These are phyloP conservation scores for Tetradesmus lagerheimii DNA, from an alignment of 139 green algal genomes.

Conservation along the genomic window DNA sequence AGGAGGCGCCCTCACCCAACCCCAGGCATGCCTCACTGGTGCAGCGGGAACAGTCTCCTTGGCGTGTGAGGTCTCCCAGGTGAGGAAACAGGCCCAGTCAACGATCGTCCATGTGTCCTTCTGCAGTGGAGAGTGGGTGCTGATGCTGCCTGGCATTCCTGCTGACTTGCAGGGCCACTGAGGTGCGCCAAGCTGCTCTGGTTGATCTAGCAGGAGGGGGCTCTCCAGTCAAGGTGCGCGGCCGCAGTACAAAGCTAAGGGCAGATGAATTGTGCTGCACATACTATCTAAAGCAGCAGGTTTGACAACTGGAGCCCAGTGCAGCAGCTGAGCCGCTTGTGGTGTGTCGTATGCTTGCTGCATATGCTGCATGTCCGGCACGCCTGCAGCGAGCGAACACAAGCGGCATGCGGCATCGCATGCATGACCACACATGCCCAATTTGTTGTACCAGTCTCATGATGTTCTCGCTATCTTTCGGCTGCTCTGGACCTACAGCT, in stretches of 20 bases:
- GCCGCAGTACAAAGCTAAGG: not conserved
- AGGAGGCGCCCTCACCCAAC: not conserved
- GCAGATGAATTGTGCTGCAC: not conserved
- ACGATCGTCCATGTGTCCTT: not conserved
- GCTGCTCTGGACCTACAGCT: not conserved
- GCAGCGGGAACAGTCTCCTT: slow-evolving; percentile 25
- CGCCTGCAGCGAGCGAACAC: not conserved
- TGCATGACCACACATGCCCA: not conserved
- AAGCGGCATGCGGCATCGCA: not conserved
- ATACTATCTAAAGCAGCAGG: not conserved
- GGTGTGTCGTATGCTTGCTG: not conserved
- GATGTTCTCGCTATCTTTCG: not conserved
- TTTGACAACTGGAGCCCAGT: not conserved
- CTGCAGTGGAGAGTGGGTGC: not conserved
- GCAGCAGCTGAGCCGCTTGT: not conserved
- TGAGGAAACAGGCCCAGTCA: not conserved
- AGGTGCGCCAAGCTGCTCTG: slow-evolving; percentile 15
- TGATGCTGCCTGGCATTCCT: not conserved
- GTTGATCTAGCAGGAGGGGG: not conserved
- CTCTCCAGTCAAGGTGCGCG: slow-evolving; percentile 27
- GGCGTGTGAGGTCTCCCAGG: slow-evolving; percentile 11
- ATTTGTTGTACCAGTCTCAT: not conserved
- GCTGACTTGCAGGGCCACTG: slow-evolving; percentile 14
- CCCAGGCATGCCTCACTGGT: slow-evolving; percentile 18
- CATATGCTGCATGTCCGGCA: not conserved